phyloP scores from a whole-genome alignment of 176 grass and related monocot genomes.

The Saccharum officinarum region DNA sequence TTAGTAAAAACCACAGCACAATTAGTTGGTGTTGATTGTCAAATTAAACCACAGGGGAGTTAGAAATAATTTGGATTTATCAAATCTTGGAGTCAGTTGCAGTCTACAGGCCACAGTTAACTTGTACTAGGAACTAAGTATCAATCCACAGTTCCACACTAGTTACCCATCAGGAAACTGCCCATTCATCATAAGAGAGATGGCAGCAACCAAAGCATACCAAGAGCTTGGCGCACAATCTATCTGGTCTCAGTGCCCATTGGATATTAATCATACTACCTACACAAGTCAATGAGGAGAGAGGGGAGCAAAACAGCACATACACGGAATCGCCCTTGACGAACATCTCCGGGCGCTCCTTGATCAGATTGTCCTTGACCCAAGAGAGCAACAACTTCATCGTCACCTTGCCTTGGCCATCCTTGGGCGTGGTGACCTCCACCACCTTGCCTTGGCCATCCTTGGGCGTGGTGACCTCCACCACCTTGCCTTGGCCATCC shows the following conservation, averaged over 20 bases:
- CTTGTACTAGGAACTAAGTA: not conserved
- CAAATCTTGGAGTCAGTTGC: not conserved
- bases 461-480: conserved; percentile 53
- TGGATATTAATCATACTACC: not conserved
- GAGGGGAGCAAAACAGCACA: not conserved
- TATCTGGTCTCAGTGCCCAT: not conserved
- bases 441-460: conserved; percentile 61
- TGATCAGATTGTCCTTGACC: conserved; percentile 90
- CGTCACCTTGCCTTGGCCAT: conserved; percentile 48
- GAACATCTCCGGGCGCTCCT: conserved; percentile 97
- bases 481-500: conserved; percentile 56
- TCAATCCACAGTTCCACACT: not conserved
- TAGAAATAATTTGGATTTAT: not conserved
- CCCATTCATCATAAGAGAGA: not conserved
- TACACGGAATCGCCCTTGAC: conserved; percentile 86
- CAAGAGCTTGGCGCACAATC: not conserved
- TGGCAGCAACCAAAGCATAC: not conserved
- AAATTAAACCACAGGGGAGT: not conserved
- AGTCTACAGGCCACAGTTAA: not conserved
- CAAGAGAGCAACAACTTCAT: conserved; percentile 67
- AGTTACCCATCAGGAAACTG: not conserved
- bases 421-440: conserved; percentile 33
- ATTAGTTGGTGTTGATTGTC: not conserved
- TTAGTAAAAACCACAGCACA: not conserved
- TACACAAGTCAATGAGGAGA: not conserved